phyloP scores from a whole-genome alignment of 2,329 filamentous ascomycete species.

The Fonsecaea multimorphosa region DNA sequence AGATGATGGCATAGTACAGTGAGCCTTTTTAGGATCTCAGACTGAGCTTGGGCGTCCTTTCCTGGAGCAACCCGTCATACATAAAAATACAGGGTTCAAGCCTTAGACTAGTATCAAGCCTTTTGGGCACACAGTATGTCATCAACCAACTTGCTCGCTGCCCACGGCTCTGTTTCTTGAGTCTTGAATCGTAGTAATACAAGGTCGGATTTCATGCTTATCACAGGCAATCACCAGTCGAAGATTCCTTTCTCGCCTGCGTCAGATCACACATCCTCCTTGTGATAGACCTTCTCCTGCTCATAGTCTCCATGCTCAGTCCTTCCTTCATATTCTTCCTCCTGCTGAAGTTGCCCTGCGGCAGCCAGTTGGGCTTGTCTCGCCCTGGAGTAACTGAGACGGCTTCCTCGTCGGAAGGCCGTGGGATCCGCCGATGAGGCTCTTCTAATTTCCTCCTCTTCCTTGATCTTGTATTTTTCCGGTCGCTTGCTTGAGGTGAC shows the following conservation, averaged over 20 bases:
- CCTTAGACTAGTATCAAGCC: background rate
- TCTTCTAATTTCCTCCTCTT: constrained; percentile 47
- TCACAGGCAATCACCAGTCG: background rate
- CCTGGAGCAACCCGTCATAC: background rate
- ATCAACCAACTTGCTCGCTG: background rate
- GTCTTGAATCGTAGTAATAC: background rate
- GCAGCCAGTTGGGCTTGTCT: background rate
- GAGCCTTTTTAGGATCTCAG: background rate
- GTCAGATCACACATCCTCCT: constrained; percentile 18
- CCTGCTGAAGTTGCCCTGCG: constrained; percentile 1
- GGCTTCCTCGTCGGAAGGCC: constrained; percentile 27
- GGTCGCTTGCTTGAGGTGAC: constrained; percentile 56
- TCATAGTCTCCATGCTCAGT: constrained; percentile 14
- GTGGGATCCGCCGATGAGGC: constrained; percentile 33
- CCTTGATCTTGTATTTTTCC: constrained; percentile 55
- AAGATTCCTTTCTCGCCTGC: background rate
- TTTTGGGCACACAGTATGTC: background rate
- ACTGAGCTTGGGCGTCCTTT: too few relatives aligned
- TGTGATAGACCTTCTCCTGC: constrained; percentile 16
- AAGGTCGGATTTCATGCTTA: background rate
- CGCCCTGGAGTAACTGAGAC: constrained; percentile 13
- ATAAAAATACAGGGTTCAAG: background rate
- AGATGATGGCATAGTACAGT: background rate
- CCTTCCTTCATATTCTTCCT: constrained; percentile 19
- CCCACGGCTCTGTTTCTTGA: background rate